phyloP scores from a whole-genome alignment of 1,139 yeast genomes.

The Lodderomyces jiufengensis region DNA sequence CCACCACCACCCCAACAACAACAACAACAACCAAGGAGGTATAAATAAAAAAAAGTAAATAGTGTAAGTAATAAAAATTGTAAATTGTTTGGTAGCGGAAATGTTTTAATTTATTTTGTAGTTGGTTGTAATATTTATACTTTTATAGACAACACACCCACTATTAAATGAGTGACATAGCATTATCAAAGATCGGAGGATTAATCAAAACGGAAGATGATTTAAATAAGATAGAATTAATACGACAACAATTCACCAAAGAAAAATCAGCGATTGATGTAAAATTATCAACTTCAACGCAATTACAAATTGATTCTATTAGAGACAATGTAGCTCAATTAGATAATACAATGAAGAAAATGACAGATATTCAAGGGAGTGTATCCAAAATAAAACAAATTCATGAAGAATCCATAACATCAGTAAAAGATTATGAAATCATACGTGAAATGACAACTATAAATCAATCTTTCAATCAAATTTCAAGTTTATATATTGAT shows the following conservation, averaged over 20 bases:
- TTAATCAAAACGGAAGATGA: constrained; percentile 53
- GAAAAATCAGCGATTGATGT: constrained; percentile 74
- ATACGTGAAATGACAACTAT: constrained; percentile 61
- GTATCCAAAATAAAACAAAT: constrained; percentile 58
- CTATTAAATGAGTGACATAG: constrained; percentile 39
- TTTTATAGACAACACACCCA: background rate
- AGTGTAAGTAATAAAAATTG: background rate
- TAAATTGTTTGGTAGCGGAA: background rate
- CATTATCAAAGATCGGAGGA: constrained; percentile 42
- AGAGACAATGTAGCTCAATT: constrained; percentile 37
- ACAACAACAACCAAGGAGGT: constrained; percentile 4
- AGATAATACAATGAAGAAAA: constrained; percentile 33
- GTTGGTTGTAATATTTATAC: too few species aligned
- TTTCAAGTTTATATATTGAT: constrained; percentile 60
- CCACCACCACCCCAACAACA: too few species aligned
- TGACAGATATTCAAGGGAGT: constrained; percentile 49
- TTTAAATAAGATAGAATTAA: constrained; percentile 49
- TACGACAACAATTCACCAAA: constrained; percentile 58
- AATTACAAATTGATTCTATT: constrained; percentile 55
- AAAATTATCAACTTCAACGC: constrained; percentile 63
- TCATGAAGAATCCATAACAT: constrained; percentile 49
- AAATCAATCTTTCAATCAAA: constrained; percentile 70
- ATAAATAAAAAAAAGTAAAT: constrained; percentile 1
- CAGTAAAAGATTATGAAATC: constrained; percentile 54
- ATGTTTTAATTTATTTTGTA: background rate